Evolutionary conservation across 2,329 filamentous ascomycete genomes (phyloP).

Genomic region (Gaeumannomyces sp.): DNA sequence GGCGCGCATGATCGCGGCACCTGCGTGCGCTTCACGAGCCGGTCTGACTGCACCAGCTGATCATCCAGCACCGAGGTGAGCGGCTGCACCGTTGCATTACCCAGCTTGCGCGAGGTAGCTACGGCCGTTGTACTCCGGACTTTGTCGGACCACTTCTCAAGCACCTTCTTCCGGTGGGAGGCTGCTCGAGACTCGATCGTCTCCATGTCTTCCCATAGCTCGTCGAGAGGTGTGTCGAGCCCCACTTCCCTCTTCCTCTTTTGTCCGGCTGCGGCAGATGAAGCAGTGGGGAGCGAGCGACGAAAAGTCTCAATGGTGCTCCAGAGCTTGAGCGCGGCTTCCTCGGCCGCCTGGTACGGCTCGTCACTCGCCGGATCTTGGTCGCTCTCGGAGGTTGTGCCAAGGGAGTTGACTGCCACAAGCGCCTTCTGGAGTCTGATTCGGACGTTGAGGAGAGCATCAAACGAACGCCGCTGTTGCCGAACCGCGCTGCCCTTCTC

Average conservation of each 20-base stretch:
- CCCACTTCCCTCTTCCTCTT: conserved; percentile 52
- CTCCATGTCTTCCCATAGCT: conserved; percentile 68
- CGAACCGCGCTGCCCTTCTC: conserved; percentile 84
- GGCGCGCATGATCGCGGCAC: conserved; percentile 73
- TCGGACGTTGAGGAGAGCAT: conserved; percentile 79
- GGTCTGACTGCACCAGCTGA: conserved; percentile 60
- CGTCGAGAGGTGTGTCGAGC: conserved; percentile 36
- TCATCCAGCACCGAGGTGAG: conserved; percentile 63
- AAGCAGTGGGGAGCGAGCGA: conserved; percentile 48
- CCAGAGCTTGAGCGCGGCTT: conserved; percentile 78
- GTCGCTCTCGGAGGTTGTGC: conserved; percentile 35
- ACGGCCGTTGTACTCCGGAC: conserved; percentile 56
- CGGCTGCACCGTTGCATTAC: conserved; percentile 45
- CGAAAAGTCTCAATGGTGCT: conserved; percentile 70
- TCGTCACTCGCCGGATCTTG: conserved; percentile 31
- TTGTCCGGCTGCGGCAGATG: conserved; percentile 40
- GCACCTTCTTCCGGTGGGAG: conserved; percentile 59
- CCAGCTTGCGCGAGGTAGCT: conserved; percentile 49
- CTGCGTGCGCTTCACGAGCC: conserved; percentile 62
- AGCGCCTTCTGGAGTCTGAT: conserved; percentile 92
- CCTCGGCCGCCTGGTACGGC: conserved; percentile 71
- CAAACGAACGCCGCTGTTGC: conserved; percentile 77
- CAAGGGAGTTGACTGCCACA: conserved; percentile 71
- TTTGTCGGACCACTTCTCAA: conserved; percentile 89
- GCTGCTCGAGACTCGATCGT: conserved; percentile 54